Evolutionary conservation across 129 eudicot genomes (phyloP).

Genomic region (Escallonia rubra): DNA sequence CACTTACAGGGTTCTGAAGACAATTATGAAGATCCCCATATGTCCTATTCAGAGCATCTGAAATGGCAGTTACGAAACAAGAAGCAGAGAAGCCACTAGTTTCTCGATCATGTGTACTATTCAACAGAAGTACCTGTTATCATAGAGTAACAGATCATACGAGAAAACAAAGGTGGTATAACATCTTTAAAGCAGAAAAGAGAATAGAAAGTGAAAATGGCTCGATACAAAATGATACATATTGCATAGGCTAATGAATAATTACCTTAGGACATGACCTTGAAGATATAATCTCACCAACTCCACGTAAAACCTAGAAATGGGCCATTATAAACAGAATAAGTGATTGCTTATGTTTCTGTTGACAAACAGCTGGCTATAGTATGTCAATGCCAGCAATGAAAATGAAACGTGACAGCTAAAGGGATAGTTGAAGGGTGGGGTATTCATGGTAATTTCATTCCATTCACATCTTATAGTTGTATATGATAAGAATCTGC

Average conservation of each 20-base stretch:
- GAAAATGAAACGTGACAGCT: too few relatives aligned
- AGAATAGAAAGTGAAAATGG: neutral
- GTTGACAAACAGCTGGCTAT: neutral
- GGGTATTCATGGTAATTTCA: too few relatives aligned
- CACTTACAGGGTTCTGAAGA: constrained; percentile 66
- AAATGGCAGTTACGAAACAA: constrained; percentile 80
- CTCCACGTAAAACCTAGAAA: constrained; percentile 73
- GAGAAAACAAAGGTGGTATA: neutral
- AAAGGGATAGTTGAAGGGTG: too few relatives aligned
- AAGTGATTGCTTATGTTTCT: neutral
- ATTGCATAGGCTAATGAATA: neutral
- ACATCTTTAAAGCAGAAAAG: neutral
- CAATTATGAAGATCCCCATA: constrained; percentile 65
- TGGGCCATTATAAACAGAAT: constrained; percentile 2
- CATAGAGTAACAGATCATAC: neutral
- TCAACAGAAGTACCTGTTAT: constrained; percentile 79
- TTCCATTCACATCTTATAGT: too few relatives aligned
- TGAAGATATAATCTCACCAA: constrained; percentile 85
- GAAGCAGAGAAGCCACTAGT: constrained; percentile 80
- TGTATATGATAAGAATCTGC: too few relatives aligned
- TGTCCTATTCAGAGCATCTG: constrained; percentile 88
- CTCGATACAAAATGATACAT: neutral
- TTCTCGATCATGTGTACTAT: constrained; percentile 87
- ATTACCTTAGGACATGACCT: constrained; percentile 84
- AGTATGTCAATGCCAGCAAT: neutral